A percentile compares a stretch with the other conserved stretches of the same genome.
Conservation (phyloP, 164 flowering plant species). For the Magnolia kwangsiensis region DNA sequence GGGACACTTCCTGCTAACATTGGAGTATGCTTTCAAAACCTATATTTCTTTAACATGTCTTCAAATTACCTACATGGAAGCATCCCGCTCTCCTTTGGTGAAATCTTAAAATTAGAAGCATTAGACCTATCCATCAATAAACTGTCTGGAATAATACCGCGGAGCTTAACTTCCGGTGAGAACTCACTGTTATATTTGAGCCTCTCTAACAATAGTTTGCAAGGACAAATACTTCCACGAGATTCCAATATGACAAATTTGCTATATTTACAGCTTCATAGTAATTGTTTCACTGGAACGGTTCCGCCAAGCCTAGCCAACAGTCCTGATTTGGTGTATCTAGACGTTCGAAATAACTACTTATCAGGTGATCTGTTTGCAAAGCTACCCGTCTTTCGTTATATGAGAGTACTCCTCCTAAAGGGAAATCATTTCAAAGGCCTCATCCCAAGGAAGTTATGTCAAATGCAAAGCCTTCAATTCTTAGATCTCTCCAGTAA, state of each 20-base stretch:
- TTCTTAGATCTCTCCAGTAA: slow-evolving; percentile 8
- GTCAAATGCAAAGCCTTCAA: slow-evolving; percentile 6
- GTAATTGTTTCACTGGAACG: neutral
- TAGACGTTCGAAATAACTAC: slow-evolving; percentile 2
- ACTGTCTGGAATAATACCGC: slow-evolving; percentile 5
- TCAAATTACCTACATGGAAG: neutral
- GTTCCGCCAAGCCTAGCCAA: neutral
- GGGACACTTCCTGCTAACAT: slow-evolving; percentile 6
- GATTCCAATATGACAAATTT: slow-evolving; percentile 3
- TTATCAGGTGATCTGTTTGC: neutral
- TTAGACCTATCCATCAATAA: slow-evolving; percentile 6
- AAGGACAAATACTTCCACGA: neutral
- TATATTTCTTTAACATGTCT: neutral
- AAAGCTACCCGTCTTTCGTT: neutral
- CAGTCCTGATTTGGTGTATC: neutral
- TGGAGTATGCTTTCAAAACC: neutral
- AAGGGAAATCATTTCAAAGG: slow-evolving; percentile 7
- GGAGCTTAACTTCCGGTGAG: neutral
- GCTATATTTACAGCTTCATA: neutral
- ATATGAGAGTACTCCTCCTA: neutral
- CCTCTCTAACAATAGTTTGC: slow-evolving; percentile 5
- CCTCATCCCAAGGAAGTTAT: slow-evolving; percentile 1
- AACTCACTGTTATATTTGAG: neutral
- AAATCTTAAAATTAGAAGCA: neutral
- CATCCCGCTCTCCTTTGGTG: slow-evolving; percentile 3